phyloP scores from a whole-genome alignment of 805 yeast genomes.

The Lipomyces kockii region DNA sequence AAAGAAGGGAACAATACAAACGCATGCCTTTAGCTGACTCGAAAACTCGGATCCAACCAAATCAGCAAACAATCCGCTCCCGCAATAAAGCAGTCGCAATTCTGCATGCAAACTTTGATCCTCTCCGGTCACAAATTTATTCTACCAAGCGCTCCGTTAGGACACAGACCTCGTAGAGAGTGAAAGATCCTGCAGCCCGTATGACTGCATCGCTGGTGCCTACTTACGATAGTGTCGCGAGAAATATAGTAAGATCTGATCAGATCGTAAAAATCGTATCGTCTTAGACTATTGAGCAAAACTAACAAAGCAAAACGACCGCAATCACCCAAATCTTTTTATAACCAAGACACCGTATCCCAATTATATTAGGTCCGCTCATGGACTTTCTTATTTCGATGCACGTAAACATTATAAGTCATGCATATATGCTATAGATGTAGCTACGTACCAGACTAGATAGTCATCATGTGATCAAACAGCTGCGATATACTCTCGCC shows the following conservation, averaged over 20 bases:
- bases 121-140: neutral
- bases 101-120: neutral
- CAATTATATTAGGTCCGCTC: neutral
- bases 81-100: neutral
- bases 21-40: conserved; percentile 29
- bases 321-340: neutral
- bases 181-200: conserved; percentile 35
- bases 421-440: neutral
- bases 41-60: neutral
- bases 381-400: neutral
- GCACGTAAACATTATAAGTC: neutral
- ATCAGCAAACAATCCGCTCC: neutral
- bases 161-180: conserved; percentile 14
- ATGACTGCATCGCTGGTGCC: conserved; percentile 38
- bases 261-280: neutral
- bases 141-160: conserved; percentile 40
- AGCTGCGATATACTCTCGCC: conserved; percentile 52
- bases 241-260: neutral
- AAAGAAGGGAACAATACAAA: conserved; percentile 5
- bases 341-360: neutral
- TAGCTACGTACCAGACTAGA: neutral
- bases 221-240: neutral
- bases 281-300: neutral
- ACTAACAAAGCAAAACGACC: neutral
- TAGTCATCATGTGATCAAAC: conserved; percentile 23